phyloP scores from a whole-genome alignment of 2,329 filamentous ascomycete genomes.

The Mycosphaerella sp. region DNA sequence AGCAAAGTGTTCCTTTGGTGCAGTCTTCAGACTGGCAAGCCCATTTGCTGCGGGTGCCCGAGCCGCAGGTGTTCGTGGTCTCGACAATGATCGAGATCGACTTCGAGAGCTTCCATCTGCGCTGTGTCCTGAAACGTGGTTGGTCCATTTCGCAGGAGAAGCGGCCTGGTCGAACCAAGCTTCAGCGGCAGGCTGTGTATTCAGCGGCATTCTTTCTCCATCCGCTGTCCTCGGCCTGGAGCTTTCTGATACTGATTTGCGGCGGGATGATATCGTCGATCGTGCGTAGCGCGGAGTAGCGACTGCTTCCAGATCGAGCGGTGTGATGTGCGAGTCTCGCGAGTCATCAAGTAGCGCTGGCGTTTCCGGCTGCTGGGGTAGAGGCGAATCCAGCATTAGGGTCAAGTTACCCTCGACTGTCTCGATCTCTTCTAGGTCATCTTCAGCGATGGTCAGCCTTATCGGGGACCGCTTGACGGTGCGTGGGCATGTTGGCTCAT shows the following conservation, averaged over 20 bases:
- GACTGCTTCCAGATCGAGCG: constrained; percentile 5
- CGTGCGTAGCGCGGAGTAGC: constrained; percentile 30
- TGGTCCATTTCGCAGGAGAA: neutral
- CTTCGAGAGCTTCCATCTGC: neutral
- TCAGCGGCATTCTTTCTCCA: constrained; percentile 13
- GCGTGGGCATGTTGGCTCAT: constrained; percentile 5
- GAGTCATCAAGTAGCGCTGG: neutral
- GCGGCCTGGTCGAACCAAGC: constrained; percentile 7
- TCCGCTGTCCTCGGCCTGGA: constrained; percentile 28
- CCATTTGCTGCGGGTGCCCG: neutral
- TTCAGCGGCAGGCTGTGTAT: constrained; percentile 2
- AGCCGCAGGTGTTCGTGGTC: neutral
- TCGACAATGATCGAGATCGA: neutral
- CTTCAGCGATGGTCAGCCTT: constrained; percentile 4
- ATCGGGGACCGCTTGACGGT: constrained; percentile 5
- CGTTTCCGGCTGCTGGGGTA: neutral
- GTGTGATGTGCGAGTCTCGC: constrained; percentile 8
- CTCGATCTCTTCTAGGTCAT: constrained; percentile 6
- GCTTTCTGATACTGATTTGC: constrained; percentile 24
- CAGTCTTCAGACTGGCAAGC: neutral
- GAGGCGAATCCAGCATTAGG: constrained; percentile 1
- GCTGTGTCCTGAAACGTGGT: neutral
- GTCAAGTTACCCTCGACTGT: constrained; percentile 10
- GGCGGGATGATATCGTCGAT: constrained; percentile 31
- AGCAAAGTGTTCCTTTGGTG: neutral